Evolutionary conservation across 164 flowering plant genomes (phyloP).

Genomic region (Sextonia rubra): DNA sequence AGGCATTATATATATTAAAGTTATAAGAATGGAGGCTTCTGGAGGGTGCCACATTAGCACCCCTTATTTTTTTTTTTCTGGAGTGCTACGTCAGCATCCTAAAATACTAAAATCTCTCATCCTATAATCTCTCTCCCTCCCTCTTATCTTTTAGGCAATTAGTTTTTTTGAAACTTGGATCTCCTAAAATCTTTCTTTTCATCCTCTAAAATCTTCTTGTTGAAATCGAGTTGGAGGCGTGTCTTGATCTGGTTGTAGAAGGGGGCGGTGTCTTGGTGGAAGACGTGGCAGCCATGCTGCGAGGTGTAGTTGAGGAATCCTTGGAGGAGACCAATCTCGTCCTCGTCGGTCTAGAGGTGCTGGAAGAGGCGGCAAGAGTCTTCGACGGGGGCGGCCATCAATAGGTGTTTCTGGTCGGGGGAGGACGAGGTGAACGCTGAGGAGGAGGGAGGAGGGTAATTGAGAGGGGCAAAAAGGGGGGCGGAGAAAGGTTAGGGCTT

Average conservation of each 20-base stretch:
- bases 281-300: slow-evolving; percentile 25
- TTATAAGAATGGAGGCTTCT: no score
- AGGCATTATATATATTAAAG: no score
- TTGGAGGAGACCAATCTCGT: slow-evolving; percentile 83
- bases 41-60: no score
- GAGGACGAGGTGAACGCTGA: slow-evolving; percentile 10
- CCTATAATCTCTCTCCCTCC: no score
- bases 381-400: slow-evolving; percentile 21
- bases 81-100: no score
- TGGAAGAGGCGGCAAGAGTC: slow-evolving; percentile 65
- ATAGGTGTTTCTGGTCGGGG: background rate
- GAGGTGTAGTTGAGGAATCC: slow-evolving; percentile 72
- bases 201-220: no score
- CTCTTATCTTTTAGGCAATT: no score
- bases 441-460: slow-evolving; percentile 8
- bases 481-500: slow-evolving; percentile 2
- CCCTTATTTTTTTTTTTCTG: no score
- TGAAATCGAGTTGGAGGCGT: slow-evolving; percentile 83
- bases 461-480: background rate
- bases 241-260: slow-evolving; percentile 92
- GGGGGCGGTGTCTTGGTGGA: slow-evolving; percentile 70
- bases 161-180: no score
- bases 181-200: no score
- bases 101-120: no score
- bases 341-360: slow-evolving; percentile 92